Evolutionary conservation across 1,284 basidiomycete genomes (phyloP).

Genomic region (Malassezia sympodialis): DNA sequence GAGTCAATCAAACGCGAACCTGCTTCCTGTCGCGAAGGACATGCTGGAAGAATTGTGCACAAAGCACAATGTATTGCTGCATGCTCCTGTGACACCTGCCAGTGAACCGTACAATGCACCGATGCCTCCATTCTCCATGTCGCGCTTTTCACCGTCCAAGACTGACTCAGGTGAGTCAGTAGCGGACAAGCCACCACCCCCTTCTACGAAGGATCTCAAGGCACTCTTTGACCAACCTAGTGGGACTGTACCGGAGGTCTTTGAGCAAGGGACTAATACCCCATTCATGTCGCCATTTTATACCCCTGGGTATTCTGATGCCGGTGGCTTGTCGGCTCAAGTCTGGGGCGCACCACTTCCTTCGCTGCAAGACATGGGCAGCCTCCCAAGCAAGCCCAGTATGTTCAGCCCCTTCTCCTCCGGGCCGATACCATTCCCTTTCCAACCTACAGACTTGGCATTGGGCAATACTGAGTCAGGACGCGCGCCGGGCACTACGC

Average conservation of each 20-base stretch:
- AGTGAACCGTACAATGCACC: constrained; percentile 54
- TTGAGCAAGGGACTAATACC: constrained; percentile 24
- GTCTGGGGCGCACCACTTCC: constrained; percentile 42
- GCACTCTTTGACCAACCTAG: constrained; percentile 62
- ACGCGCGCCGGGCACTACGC: background rate
- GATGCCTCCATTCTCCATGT: constrained; percentile 93
- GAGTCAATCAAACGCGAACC: constrained; percentile 66
- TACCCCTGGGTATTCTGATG: constrained; percentile 34
- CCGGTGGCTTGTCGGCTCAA: constrained; percentile 27
- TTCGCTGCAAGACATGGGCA: constrained; percentile 17
- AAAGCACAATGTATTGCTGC: constrained; percentile 52
- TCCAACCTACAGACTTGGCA: constrained; percentile 2
- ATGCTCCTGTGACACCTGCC: background rate
- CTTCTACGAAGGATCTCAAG: constrained; percentile 64
- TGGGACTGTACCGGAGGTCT: constrained; percentile 16
- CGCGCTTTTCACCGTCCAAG: constrained; percentile 54
- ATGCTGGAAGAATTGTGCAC: constrained; percentile 79
- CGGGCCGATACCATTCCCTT: constrained; percentile 10
- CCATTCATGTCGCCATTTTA: constrained; percentile 31
- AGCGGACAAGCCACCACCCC: constrained; percentile 62
- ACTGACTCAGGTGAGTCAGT: constrained; percentile 46
- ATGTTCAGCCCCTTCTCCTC: constrained; percentile 15
- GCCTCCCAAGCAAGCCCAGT: constrained; percentile 14
- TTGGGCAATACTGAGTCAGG: background rate
- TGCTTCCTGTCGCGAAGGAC: constrained; percentile 76